These are phyloP conservation scores for Zizania palustris DNA, from an alignment of 202 grass and related monocot species.

Conservation along the genomic window DNA sequence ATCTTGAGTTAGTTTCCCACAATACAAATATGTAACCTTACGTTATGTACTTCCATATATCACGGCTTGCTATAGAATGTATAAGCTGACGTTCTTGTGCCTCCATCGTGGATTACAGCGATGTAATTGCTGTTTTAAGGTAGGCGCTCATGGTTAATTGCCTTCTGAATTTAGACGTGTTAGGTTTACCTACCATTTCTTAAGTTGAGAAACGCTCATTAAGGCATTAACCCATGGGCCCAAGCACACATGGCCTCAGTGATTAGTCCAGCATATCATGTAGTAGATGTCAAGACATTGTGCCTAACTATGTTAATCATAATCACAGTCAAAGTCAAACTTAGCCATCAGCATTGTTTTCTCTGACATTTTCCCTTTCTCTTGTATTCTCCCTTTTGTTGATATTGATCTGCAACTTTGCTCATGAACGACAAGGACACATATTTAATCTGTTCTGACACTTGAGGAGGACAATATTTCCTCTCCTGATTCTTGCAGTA, in stretches of 20 bases:
- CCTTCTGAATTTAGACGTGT: constrained; percentile 32
- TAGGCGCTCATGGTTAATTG: constrained; percentile 31
- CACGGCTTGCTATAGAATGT: background rate
- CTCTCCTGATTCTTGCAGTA: constrained; percentile 21
- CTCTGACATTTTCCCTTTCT: background rate
- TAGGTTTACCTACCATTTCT: constrained; percentile 51
- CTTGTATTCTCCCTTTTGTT: background rate
- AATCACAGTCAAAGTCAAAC: constrained; percentile 11
- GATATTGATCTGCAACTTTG: constrained; percentile 17
- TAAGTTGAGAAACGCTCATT: constrained; percentile 34
- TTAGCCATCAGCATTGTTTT: background rate
- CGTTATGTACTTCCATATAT: constrained; percentile 32
- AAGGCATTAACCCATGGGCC: constrained; percentile 40
- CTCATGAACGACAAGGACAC: background rate
- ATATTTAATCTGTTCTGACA: constrained; percentile 27
- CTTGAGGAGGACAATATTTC: background rate
- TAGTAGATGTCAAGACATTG: constrained; percentile 17
- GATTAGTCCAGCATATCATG: constrained; percentile 23
- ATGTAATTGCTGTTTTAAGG: background rate
- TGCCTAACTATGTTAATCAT: background rate
- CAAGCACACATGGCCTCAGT: constrained; percentile 41
- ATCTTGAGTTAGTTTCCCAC: background rate
- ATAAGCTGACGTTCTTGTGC: constrained; percentile 23
- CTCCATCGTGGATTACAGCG: constrained; percentile 8
- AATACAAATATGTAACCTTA: constrained; percentile 4